Evolutionary conservation across 139 green algal species (phyloP).

Genomic region (Ettlia oleoabundans): DNA sequence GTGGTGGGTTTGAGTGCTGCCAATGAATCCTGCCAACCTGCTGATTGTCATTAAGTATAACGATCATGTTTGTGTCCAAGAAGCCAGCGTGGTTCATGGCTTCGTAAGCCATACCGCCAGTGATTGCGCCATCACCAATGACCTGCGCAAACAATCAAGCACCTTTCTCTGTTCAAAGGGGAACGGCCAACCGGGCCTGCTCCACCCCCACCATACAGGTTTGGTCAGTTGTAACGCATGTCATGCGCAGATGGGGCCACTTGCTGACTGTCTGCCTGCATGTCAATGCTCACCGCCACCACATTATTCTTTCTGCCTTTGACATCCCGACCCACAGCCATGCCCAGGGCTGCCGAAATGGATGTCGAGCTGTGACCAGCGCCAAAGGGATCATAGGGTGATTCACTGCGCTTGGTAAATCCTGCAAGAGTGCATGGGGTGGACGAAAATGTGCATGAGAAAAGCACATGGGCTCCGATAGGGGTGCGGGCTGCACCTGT

Average conservation of each 20-base stretch:
- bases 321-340: slow-evolving; percentile 96
- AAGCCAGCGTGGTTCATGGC: slow-evolving; percentile 99
- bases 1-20: too few relatives aligned
- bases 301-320: slow-evolving; percentile 75
- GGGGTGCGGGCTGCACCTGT: too few relatives aligned
- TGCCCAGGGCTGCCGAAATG: slow-evolving; percentile 95
- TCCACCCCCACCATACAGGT: too few relatives aligned
- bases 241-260: too few relatives aligned
- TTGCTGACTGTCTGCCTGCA: too few relatives aligned
- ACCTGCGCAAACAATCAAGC: slow-evolving; percentile 55
- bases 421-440: slow-evolving; percentile 54
- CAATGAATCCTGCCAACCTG: slow-evolving; percentile 84
- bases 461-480: too few relatives aligned
- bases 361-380: slow-evolving; percentile 96
- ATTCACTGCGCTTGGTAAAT: slow-evolving; percentile 97
- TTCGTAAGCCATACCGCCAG: slow-evolving; percentile 99
- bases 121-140: slow-evolving; percentile 99
- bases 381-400: slow-evolving; percentile 97
- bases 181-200: too few relatives aligned
- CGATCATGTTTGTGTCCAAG: slow-evolving; percentile 99
- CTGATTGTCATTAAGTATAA: slow-evolving; percentile 99
- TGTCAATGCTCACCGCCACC: slow-evolving; percentile 44
- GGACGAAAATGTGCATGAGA: background rate
- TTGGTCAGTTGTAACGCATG: too few relatives aligned
- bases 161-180: background rate